Evolutionary conservation across 192 early-diverging fungal genomes (phyloP), one percentile per base, ranked within the genome.

Genomic region (Coemansia sp.): DNA sequence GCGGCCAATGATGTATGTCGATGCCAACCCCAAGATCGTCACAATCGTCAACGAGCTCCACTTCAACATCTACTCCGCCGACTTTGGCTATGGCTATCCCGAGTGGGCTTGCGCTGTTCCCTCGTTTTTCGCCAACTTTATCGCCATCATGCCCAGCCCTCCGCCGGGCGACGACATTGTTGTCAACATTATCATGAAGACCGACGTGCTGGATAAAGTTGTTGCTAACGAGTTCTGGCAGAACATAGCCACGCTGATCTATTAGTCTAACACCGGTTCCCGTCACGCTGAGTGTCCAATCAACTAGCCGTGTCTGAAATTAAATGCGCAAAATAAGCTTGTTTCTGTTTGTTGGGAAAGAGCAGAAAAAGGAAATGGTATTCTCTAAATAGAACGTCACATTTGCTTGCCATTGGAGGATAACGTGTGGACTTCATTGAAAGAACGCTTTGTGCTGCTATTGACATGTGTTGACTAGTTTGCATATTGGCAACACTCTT

Each of bases 51-150:
- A 76, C 38, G 74, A 81, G 58, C 69, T 70, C n/a, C 61, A 57
- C 13, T 81, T 81, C 40, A 70, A 70, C 56, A 70, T 77, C 32
- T 82, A 82, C 42, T 45, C 44, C 37, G 71, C 57, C 7, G 71
- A 82, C 44, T 82, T 82, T 71, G 79, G 79, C 45, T 41, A 76
- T 37, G 79, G 79, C 3, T 32, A 44, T 10, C 79, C 79, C 2
- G 75, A 74, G 53, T 82, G 79, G 79, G 75, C 70, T 39, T 77
- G 75, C 65, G 67, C 75, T 1, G 67, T 77, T 11, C 79, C 79
- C 2, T 71, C 74, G 45, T 82, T 82, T 70, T 71, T 71, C 0
- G 79, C 75, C 23, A 77, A 82, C 70, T 77, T 82, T 82, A 65
- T 76, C 1, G 79, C 70, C 37, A 56, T 82, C n/a, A 45, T 82